Conservation (phyloP, 805 yeast genomes). For the Metschnikowia colocasiae region DNA sequence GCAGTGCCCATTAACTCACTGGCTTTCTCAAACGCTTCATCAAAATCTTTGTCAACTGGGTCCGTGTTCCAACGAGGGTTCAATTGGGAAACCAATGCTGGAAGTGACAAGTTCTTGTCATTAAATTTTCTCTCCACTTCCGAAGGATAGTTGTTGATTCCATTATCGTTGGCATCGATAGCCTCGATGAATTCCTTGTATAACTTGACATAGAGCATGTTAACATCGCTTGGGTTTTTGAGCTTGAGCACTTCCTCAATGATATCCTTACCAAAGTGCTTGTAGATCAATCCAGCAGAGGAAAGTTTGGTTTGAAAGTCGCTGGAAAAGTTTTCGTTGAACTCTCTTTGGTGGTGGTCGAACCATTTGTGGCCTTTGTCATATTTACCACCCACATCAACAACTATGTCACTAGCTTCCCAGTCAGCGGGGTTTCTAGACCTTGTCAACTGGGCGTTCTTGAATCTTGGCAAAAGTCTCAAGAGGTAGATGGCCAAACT, state of each 20-base stretch:
- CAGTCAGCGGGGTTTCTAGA: conserved; percentile 80
- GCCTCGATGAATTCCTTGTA: conserved; percentile 87
- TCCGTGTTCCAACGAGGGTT: conserved; percentile 85
- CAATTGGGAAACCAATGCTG: conserved; percentile 70
- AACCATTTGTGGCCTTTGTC: conserved; percentile 73
- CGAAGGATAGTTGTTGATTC: conserved; percentile 65
- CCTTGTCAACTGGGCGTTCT: conserved; percentile 67
- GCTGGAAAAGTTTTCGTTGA: conserved; percentile 65
- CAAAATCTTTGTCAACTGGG: conserved; percentile 61
- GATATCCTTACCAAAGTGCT: conserved; percentile 74
- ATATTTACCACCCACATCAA: conserved; percentile 91
- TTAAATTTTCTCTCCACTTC: conserved; percentile 60
- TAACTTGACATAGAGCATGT: conserved; percentile 67
- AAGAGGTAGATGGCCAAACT: conserved; percentile 89
- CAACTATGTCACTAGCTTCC: conserved; percentile 86
- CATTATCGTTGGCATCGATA: conserved; percentile 94
- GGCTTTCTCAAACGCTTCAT: conserved; percentile 64
- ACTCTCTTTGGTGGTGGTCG: conserved; percentile 97
- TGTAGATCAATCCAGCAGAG: conserved; percentile 91
- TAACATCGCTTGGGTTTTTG: conserved; percentile 40
- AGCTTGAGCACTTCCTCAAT: conserved; percentile 50
- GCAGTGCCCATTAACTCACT: conserved; percentile 79
- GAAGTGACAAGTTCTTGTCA: conserved; percentile 70
- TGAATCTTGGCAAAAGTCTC: conserved; percentile 62
- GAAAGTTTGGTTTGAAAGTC: conserved; percentile 73